Evolutionary conservation across 1,284 basidiomycete genomes (phyloP), one percentile per base, ranked within the genome.

Genomic region (Moesziomyces aphidis): DNA sequence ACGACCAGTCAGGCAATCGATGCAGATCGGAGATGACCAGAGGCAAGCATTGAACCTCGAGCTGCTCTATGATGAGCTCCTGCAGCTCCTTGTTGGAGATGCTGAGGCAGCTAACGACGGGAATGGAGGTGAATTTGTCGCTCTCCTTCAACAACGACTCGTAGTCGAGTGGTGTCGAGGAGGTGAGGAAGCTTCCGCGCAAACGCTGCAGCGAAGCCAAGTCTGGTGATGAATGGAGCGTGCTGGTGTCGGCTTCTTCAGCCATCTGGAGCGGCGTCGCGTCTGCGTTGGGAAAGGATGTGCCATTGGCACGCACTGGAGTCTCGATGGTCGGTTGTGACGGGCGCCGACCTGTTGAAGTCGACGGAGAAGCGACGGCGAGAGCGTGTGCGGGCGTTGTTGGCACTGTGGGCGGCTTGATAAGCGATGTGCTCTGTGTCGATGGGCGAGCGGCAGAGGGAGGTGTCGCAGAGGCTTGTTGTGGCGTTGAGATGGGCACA

Each of bases 11-110:
- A 3, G 56, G 24, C 10, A 24, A 23, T 21, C 57, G 64, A 36
- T 75, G 53, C n/a, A 71, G 68, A 36, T 72, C 68, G 26, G 64
- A 59, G 26, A 75, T 64, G 28, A 75, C 58, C 19, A 75, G 34
- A 0, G 73, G 73, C 50, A 52, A 21, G 23, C 68, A 55, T 13
- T 50, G 6, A 1, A 34, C 43, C 36, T 75, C 73, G 22, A 75
- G 61, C 13, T 54, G 23, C 13, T 45, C 44, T 10, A 50, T 34
- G 34, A 75, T 65, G 19, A 58, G 51, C 23, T 39, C 10, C 15
- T 53, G 57, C 36, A 75, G 57, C 23, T 67, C 59, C 23, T 67
- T 36, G 4, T 47, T 39, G 1, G 55, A 46, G 7, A 54, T 0
- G 1, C 51, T 43, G 48, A 59, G 57, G 36, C 67, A 70, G 44